Conservation (phyloP, 2,329 filamentous ascomycete species). For the Tolypocladium guangdongense region DNA sequence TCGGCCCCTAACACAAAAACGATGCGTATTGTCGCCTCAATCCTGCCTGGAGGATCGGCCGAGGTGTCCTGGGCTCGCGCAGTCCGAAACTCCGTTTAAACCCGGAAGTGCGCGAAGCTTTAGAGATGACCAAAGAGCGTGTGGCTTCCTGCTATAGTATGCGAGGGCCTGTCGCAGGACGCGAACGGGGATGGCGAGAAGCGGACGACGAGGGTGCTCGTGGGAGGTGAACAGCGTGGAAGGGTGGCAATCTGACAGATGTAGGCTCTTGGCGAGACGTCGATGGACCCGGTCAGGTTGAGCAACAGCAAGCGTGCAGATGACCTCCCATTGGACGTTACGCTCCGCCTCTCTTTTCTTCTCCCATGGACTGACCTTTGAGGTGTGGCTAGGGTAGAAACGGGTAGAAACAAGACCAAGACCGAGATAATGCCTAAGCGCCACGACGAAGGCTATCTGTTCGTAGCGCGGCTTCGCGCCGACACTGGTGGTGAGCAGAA, state of each 20-base stretch:
- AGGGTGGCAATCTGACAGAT: neutral
- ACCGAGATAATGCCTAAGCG: constrained; percentile 2
- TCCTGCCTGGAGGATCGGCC: neutral
- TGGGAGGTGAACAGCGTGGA: neutral
- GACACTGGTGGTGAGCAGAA: constrained; percentile 1
- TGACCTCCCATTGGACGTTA: constrained; percentile 4
- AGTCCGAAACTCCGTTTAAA: neutral
- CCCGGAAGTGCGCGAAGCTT: neutral
- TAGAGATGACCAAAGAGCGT: neutral
- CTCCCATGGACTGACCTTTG: constrained; percentile 2
- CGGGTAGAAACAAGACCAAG: constrained; percentile 4
- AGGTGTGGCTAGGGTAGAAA: constrained; percentile 4
- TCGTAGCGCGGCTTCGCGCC: constrained; percentile 2
- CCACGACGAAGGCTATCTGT: neutral
- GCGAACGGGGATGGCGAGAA: neutral
- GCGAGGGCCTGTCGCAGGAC: neutral
- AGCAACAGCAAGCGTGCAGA: neutral
- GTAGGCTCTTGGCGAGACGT: neutral
- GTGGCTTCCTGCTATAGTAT: neutral
- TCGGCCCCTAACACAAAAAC: neutral
- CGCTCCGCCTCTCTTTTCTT: constrained; percentile 3
- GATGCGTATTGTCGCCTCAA: neutral
- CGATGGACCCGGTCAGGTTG: neutral
- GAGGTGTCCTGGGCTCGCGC: neutral
- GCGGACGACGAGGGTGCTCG: neutral